Base-by-base conservation (phyloP, 257 asterid species). In the Penstemon newberryi region DNA sequence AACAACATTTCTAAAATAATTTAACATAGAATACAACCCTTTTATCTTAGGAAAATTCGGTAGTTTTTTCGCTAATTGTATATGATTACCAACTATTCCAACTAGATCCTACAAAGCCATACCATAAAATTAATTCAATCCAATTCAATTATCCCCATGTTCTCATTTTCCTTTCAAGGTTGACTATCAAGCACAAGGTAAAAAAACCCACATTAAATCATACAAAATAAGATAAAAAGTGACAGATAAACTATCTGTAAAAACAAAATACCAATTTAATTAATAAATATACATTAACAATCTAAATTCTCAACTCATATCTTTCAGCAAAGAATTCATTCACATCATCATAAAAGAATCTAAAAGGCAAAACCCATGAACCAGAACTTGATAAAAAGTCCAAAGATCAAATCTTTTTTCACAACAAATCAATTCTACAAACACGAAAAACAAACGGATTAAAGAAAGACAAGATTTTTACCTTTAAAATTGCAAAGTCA, bases 401-500 rank as follows among this genome's bases (percentile, higher is more conserved):
- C 43, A 73, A 56, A 71, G 65, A 60, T 25, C 60, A 5, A 62
- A 49, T 5, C 19, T 3, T 19, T 10, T 1, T 38, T n/a, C 56
- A 25, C 25, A 40, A 66, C 33, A 25, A 25, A 80, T 63, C 70
- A 64, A 36, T 58, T 42, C 46, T 39, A 25, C 68, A 44, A 52
- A 71, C 47, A 51, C 67, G 59, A 53, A 71, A 40, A 25, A 19
- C 5, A 5, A 62, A 18, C 51, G 44, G 53, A 44, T 25, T 25
- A 25, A 25, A 75, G 36, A 59, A 39, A 60, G 53, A 66, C 3
- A 42, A 47, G 52, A 53, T 11, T 11, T 33, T 45, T 38, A 77
- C 83, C 87, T 79, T 74, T 25, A 56, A 67, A 56, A 60, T 37
- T 33, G 42, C 12, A 5, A 13, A 25, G 33, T 51, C 37, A 58